These are phyloP conservation scores for Novymonas esmeraldas DNA, from an alignment of 208 protist genomes.

Conservation along the genomic window DNA sequence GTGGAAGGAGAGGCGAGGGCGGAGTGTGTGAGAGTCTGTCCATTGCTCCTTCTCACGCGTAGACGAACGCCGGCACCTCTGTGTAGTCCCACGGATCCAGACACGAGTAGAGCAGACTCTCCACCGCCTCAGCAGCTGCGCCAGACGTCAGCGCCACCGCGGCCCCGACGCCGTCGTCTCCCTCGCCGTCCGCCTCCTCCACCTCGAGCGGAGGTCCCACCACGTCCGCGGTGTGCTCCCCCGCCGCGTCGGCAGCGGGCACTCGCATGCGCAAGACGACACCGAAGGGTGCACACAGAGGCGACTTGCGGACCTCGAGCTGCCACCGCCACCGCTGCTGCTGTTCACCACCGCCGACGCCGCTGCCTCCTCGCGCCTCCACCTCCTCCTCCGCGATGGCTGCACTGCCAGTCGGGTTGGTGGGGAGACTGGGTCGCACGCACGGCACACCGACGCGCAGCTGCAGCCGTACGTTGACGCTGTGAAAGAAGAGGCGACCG, in stretches of 20 bases:
- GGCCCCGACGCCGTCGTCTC: constrained; percentile 1
- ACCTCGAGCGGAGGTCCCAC: constrained; percentile 5
- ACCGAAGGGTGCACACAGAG: constrained; percentile 33
- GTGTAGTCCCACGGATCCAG: constrained; percentile 50
- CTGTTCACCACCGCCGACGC: constrained; percentile 1
- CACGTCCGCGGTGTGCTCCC: not conserved
- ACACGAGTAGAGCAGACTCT: not conserved
- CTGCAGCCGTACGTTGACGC: constrained; percentile 70
- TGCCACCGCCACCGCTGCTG: constrained; percentile 25
- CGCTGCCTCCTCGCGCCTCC: not conserved
- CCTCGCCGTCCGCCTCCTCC: constrained; percentile 8
- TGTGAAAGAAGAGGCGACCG: constrained; percentile 64
- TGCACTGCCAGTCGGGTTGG: constrained; percentile 5
- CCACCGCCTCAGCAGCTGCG: not conserved
- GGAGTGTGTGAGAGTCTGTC: not conserved
- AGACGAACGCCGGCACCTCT: constrained; percentile 47
- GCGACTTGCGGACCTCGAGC: constrained; percentile 51
- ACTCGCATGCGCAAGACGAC: constrained; percentile 17
- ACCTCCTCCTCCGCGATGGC: not conserved
- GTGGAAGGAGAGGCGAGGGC: not conserved
- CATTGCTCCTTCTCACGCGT: constrained; percentile 23
- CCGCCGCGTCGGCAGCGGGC: not conserved
- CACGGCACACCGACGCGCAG: constrained; percentile 18
- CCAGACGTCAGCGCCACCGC: not conserved
- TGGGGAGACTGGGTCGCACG: not conserved